Evolutionary conservation across 2,329 filamentous ascomycete species (phyloP).

Genomic region (Monilinia polystroma): DNA sequence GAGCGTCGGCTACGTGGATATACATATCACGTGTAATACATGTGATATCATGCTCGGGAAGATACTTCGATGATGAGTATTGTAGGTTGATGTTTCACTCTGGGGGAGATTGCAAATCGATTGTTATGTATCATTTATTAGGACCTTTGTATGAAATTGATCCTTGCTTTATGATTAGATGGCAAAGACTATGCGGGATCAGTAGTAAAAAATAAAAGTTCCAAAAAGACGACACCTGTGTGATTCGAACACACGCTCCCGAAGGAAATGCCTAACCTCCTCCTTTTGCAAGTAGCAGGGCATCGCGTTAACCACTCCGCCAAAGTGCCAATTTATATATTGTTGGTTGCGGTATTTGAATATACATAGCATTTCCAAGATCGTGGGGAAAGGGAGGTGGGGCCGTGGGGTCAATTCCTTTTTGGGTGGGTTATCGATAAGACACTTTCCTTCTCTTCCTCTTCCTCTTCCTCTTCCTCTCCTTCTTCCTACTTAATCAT

Average conservation of each 20-base stretch:
- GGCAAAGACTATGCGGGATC: no score
- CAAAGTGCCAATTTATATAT: background rate
- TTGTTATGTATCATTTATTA: no score
- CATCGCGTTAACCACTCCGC: background rate
- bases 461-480: no score
- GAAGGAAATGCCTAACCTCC: conserved; percentile 42
- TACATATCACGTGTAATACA: no score
- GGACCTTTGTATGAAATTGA: no score
- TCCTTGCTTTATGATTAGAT: no score
- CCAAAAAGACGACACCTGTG: conserved; percentile 39
- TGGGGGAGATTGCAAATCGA: no score
- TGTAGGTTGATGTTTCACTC: no score
- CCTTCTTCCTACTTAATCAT: no score
- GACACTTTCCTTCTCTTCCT: background rate
- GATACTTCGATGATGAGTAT: background rate
- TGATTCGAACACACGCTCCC: conserved; percentile 47
- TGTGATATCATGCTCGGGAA: background rate
- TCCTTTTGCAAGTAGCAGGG: background rate
- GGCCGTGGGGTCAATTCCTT: background rate
- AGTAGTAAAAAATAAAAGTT: background rate
- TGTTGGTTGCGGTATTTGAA: background rate
- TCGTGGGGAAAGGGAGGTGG: background rate
- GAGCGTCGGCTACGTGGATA: no score
- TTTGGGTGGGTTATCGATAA: background rate
- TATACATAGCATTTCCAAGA: background rate